phyloP scores from a whole-genome alignment of 345 rosid genomes.

The Euphorbia lathyris region DNA sequence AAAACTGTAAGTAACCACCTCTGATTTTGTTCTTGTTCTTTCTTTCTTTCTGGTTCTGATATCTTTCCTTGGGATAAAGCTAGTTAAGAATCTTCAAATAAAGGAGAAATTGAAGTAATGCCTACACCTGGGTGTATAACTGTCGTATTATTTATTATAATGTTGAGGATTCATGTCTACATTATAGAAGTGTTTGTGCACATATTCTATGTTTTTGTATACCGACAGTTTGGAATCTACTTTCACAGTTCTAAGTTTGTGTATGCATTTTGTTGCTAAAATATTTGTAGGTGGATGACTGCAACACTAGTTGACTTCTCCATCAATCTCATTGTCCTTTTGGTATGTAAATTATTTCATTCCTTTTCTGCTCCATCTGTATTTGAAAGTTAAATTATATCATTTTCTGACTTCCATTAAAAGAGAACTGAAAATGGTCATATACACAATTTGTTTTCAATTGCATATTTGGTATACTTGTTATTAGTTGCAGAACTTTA shows the following conservation, averaged over 20 bases:
- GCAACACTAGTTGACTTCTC: conserved; percentile 76
- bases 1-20: no score
- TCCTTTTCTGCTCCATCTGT: not conserved
- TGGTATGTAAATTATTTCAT: conserved; percentile 45
- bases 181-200: not conserved
- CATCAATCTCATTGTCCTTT: conserved; percentile 50
- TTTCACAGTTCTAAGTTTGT: not conserved
- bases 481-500: not conserved
- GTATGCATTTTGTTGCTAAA: conserved; percentile 1
- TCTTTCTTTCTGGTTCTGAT: no score
- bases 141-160: not conserved
- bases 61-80: no score
- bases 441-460: not conserved
- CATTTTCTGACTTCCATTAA: not conserved
- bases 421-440: not conserved
- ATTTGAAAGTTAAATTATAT: not conserved
- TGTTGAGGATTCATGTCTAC: not conserved
- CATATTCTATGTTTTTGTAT: not conserved
- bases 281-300: conserved; percentile 65
- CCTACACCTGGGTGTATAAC: not conserved
- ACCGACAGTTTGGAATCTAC: not conserved
- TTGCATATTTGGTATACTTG: not conserved
- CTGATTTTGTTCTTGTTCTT: no score
- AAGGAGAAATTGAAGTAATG: no score
- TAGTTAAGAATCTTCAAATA: no score